Conservation (phyloP, 2,329 filamentous ascomycete genomes). For the Lasiodiplodia theobromae region DNA sequence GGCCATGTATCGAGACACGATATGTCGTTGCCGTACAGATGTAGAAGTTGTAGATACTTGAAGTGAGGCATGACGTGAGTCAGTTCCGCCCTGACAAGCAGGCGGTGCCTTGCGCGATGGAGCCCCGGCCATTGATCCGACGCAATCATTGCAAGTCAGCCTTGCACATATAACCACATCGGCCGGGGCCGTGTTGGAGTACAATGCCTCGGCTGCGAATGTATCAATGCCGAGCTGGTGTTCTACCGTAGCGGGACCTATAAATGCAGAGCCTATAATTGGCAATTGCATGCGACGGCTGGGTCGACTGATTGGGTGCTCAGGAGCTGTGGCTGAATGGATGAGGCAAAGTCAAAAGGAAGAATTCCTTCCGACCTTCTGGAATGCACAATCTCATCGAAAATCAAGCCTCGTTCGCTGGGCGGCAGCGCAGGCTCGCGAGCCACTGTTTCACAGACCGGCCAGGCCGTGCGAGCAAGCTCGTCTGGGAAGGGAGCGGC, state of each 20-base stretch:
- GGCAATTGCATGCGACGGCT: not conserved
- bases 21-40: slow-evolving; percentile 8
- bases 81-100: not conserved
- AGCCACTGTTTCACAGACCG: slow-evolving; percentile 10
- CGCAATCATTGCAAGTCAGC: slow-evolving; percentile 1
- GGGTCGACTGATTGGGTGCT: not conserved
- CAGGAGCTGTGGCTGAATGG: not conserved
- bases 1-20: not conserved
- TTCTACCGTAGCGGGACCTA: not conserved
- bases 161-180: slow-evolving; percentile 2
- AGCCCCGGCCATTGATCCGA: not conserved
- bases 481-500: slow-evolving; percentile 20
- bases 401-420: slow-evolving; percentile 11
- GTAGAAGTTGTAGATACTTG: not conserved
- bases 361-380: slow-evolving; percentile 15
- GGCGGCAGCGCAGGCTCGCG: not conserved
- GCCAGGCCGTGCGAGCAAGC: slow-evolving; percentile 5
- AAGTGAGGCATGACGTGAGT: slow-evolving; percentile 9
- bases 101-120: slow-evolving; percentile 5
- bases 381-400: slow-evolving; percentile 25
- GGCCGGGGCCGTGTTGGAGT: not conserved
- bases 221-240: slow-evolving; percentile 21
- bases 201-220: slow-evolving; percentile 6
- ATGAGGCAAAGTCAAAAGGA: not conserved
- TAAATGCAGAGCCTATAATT: slow-evolving; percentile 9